Percentiles rank a stretch among this genome's conserved stretches.
These are phyloP conservation scores for Avena insularis DNA, from an alignment of 176 grass and related monocot species.

Conservation along the genomic window DNA sequence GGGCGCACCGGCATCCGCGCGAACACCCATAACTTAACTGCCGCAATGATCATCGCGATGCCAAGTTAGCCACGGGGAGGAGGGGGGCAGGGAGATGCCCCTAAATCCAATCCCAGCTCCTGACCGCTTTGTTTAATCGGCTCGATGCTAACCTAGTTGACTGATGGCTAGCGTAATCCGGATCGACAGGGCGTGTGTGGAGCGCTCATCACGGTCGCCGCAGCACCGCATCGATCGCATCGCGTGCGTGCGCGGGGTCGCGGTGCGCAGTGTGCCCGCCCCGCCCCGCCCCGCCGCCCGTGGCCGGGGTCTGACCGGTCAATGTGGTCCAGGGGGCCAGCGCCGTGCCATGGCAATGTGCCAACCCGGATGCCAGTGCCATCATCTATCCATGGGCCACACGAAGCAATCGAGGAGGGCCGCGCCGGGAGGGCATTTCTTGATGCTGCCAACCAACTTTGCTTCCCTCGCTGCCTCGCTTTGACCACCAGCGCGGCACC, in stretches of 20 bases:
- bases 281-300: slow-evolving; percentile 1
- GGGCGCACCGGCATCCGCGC: slow-evolving; percentile 27
- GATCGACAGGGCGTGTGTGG: not conserved
- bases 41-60: slow-evolving; percentile 20
- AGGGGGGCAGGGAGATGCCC: not conserved
- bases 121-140: slow-evolving; percentile 43
- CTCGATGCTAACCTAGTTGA: not conserved
- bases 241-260: not conserved
- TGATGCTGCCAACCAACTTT: slow-evolving; percentile 62
- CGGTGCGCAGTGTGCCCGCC: too few species aligned
- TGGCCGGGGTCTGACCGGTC: slow-evolving; percentile 54
- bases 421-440: slow-evolving; percentile 49
- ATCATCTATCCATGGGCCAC: slow-evolving; percentile 22
- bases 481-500: slow-evolving; percentile 60
- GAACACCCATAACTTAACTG: slow-evolving; percentile 6
- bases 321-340: slow-evolving; percentile 45
- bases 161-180: slow-evolving; percentile 7
- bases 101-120: slow-evolving; percentile 19
- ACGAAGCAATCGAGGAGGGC: slow-evolving; percentile 5
- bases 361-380: slow-evolving; percentile 17
- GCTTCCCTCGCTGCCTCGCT: not conserved
- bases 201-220: too few species aligned
- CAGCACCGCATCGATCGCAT: too few species aligned
- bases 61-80: not conserved
- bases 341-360: slow-evolving; percentile 35